Percentiles rank a stretch among this genome's conserved stretches.
Conservation (phyloP, 495 filamentous ascomycete genomes). For the Aspergillus cavernicola region DNA sequence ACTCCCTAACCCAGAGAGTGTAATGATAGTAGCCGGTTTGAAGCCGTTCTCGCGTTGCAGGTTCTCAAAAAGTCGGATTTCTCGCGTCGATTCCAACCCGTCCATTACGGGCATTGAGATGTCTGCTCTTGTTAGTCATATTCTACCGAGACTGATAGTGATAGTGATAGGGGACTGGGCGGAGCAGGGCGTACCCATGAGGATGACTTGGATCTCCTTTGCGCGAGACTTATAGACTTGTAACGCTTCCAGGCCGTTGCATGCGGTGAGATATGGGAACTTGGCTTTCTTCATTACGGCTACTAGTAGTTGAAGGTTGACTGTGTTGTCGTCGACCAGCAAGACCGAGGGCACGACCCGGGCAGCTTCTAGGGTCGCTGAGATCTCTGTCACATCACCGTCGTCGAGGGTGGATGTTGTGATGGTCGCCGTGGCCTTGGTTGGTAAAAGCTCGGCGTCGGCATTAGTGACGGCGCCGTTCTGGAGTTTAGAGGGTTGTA, state of each 20-base stretch:
- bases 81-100: slow-evolving; percentile 11
- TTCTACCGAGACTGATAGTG: not conserved
- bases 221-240: slow-evolving; percentile 6
- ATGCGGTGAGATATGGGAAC: not conserved
- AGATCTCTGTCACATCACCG: not conserved
- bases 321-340: slow-evolving; percentile 14
- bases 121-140: not conserved
- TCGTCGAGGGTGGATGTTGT: slow-evolving; percentile 2
- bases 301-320: slow-evolving; percentile 14
- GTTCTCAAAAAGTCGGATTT: slow-evolving; percentile 13
- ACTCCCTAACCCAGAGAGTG: slow-evolving; percentile 7
- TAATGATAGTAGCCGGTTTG: slow-evolving; percentile 7
- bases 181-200: slow-evolving; percentile 7
- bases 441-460: not conserved
- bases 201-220: slow-evolving; percentile 5
- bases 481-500: no score
- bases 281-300: slow-evolving; percentile 12
- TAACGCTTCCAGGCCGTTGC: slow-evolving; percentile 11
- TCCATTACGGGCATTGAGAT: slow-evolving; percentile 19
- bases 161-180: not conserved
- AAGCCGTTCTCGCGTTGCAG: not conserved
- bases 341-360: slow-evolving; percentile 4
- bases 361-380: not conserved
- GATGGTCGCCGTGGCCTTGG: not conserved
- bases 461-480: not conserved